Percentiles rank a stretch among this genome's conserved stretches.
Conservation (phyloP, 352 stramenopile genomes). For the Phytophthora pisi region DNA sequence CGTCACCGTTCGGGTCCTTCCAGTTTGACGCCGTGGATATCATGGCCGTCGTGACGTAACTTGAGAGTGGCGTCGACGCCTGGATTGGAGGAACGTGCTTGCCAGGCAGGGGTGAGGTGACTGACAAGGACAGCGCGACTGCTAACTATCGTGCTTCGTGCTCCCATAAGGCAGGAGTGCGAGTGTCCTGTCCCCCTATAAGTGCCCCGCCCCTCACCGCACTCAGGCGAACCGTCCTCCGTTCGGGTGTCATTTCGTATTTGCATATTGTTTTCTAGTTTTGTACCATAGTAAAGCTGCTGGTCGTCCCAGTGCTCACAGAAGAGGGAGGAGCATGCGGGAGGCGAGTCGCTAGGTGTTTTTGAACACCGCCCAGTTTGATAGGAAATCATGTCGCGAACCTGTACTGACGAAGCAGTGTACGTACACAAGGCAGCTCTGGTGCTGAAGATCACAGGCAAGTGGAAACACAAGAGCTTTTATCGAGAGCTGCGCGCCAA, state of each 20-base stretch:
- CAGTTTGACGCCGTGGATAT: slow-evolving; percentile 87
- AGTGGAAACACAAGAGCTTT: slow-evolving; percentile 7
- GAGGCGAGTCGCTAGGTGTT: slow-evolving; percentile 71
- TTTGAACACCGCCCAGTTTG: slow-evolving; percentile 82
- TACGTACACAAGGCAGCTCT: background rate
- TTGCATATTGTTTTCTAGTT: slow-evolving; percentile 54
- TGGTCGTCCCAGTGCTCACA: slow-evolving; percentile 14
- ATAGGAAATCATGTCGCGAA: slow-evolving; percentile 22
- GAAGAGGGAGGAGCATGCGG: slow-evolving; percentile 19
- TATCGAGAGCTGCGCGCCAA: slow-evolving; percentile 1
- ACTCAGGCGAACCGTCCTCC: slow-evolving; percentile 26
- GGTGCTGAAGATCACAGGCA: background rate
- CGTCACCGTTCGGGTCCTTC: slow-evolving; percentile 65
- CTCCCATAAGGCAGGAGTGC: slow-evolving; percentile 37
- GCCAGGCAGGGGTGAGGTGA: slow-evolving; percentile 13
- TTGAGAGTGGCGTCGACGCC: slow-evolving; percentile 31
- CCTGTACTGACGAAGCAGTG: background rate
- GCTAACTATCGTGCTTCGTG: slow-evolving; percentile 22
- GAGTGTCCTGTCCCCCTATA: slow-evolving; percentile 17
- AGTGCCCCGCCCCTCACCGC: slow-evolving; percentile 10
- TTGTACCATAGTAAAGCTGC: slow-evolving; percentile 74
- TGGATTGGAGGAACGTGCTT: slow-evolving; percentile 26
- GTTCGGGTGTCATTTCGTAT: slow-evolving; percentile 35
- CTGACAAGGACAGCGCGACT: slow-evolving; percentile 17
- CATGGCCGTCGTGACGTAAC: slow-evolving; percentile 88